Percentiles rank a stretch among this genome's conserved stretches.
Evolutionary conservation across 1,284 basidiomycete genomes (phyloP).

Genomic region (Somion occarium): DNA sequence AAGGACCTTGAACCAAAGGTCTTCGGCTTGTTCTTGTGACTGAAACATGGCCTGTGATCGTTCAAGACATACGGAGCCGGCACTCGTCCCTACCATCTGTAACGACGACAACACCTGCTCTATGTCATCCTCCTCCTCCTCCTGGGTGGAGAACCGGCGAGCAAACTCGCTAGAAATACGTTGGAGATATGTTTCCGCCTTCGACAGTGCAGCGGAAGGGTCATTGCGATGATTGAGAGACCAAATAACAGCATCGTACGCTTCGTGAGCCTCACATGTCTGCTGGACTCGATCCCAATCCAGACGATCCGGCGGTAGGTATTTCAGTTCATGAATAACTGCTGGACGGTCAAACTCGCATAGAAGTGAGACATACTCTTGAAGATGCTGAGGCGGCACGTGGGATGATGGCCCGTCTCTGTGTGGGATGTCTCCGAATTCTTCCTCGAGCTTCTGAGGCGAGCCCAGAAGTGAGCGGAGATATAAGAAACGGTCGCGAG

Average conservation of each 20-base stretch:
- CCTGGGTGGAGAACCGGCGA: slow-evolving; percentile 31
- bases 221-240: slow-evolving; percentile 63
- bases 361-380: slow-evolving; percentile 70
- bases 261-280: slow-evolving; percentile 63
- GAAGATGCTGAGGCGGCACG: slow-evolving; percentile 46
- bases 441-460: slow-evolving; percentile 40
- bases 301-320: slow-evolving; percentile 50
- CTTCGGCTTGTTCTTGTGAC: slow-evolving; percentile 60
- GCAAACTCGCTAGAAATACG: slow-evolving; percentile 49
- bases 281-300: slow-evolving; percentile 56
- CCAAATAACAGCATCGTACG: slow-evolving; percentile 85
- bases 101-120: slow-evolving; percentile 37
- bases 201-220: slow-evolving; percentile 62
- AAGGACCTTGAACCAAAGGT: slow-evolving; percentile 88
- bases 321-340: slow-evolving; percentile 66
- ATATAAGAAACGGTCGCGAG: slow-evolving; percentile 71
- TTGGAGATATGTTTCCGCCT: slow-evolving; percentile 60
- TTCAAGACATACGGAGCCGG: slow-evolving; percentile 64
- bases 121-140: slow-evolving; percentile 25
- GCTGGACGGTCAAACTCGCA: slow-evolving; percentile 64
- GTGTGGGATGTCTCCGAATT: slow-evolving; percentile 24
- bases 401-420: slow-evolving; percentile 32
- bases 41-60: slow-evolving; percentile 44
- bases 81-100: slow-evolving; percentile 52
- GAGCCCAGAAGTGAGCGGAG: slow-evolving; percentile 74